Conservation (phyloP, 23 red algal genomes). For the Gracilaria vermiculophylla region DNA sequence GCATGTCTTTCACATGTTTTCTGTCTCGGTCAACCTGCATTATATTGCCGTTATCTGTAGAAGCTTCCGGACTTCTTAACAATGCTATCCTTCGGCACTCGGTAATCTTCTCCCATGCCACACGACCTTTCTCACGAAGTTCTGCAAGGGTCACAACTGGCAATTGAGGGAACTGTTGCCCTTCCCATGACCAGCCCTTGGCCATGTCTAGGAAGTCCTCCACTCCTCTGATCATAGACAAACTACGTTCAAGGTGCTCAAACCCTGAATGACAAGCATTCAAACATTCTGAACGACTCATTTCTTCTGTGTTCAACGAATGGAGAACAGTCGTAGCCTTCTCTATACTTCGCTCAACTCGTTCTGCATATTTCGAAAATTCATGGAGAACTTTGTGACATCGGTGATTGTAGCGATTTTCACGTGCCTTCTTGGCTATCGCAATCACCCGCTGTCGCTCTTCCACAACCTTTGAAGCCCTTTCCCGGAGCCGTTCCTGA, state of each 20-base stretch:
- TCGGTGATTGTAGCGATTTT: neutral
- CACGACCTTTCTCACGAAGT: neutral
- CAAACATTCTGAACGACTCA: neutral
- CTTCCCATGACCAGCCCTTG: constrained; percentile 15
- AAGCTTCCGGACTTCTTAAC: neutral
- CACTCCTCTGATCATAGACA: neutral
- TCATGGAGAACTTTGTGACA: neutral
- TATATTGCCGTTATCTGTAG: neutral
- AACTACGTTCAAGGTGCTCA: neutral
- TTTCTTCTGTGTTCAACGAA: neutral
- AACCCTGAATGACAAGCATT: neutral
- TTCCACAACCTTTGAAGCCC: constrained; percentile 11
- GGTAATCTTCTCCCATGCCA: neutral
- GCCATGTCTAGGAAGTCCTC: neutral
- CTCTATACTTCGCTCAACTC: neutral
- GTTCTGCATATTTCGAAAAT: neutral
- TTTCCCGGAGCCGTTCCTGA: neutral
- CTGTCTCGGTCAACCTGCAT: neutral
- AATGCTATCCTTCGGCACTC: neutral
- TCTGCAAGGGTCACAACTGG: neutral
- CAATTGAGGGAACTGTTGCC: neutral
- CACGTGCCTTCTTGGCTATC: neutral
- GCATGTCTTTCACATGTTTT: neutral
- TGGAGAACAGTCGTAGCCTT: neutral
- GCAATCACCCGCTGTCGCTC: neutral